Conservation (phyloP, 108 stramenopile species). For the Epithemia pelagica region DNA sequence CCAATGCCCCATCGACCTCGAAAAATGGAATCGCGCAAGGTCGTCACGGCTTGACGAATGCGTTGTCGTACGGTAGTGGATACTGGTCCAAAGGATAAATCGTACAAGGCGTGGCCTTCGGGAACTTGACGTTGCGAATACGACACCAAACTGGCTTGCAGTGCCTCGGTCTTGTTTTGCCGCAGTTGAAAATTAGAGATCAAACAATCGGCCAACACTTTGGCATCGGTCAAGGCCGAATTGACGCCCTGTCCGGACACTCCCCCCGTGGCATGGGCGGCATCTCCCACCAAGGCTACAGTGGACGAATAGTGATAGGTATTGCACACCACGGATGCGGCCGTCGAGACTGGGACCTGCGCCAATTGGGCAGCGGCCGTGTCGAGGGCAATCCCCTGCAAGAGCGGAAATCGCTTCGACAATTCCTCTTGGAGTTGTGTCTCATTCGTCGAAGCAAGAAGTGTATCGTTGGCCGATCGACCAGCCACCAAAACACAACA, state of each 20-base stretch:
- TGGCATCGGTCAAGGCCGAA: conserved; percentile 56
- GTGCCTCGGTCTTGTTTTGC: not conserved
- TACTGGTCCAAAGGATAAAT: conserved; percentile 63
- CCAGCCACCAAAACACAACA: conserved; percentile 70
- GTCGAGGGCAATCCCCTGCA: conserved; percentile 31
- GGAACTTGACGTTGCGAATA: conserved; percentile 64
- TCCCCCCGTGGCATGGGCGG: conserved; percentile 77
- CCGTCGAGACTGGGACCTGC: conserved; percentile 27
- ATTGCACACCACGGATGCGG: conserved; percentile 61
- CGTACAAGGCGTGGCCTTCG: conserved; percentile 66
- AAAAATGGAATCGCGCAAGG: conserved; percentile 42
- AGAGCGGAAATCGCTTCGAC: conserved; percentile 40
- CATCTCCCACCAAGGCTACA: conserved; percentile 59
- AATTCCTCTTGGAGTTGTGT: conserved; percentile 24
- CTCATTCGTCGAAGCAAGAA: conserved; percentile 8
- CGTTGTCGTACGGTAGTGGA: conserved; percentile 17
- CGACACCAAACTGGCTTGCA: conserved; percentile 22
- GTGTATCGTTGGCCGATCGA: conserved; percentile 17
- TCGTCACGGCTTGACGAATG: conserved; percentile 26
- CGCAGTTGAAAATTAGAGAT: not conserved
- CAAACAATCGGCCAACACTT: conserved; percentile 35
- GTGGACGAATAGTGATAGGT: conserved; percentile 35
- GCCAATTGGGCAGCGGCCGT: conserved; percentile 40
- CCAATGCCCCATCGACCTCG: conserved; percentile 63
- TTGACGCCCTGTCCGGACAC: conserved; percentile 74